Evolutionary conservation across 371 early-diverging fungal genomes (phyloP).

Genomic region (Mucor piriformis): DNA sequence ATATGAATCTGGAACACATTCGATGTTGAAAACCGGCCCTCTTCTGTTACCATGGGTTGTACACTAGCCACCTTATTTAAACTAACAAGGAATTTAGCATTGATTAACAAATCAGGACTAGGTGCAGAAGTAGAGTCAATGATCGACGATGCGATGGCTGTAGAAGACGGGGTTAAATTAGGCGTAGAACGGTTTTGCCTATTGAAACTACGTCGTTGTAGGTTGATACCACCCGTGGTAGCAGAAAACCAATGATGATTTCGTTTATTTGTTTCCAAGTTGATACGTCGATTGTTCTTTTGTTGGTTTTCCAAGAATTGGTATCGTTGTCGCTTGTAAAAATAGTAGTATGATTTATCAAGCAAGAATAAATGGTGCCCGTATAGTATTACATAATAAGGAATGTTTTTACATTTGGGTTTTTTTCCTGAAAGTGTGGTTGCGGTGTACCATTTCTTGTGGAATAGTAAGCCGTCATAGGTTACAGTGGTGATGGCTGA

Average conservation of each 20-base stretch:
- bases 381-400: constrained; percentile 12
- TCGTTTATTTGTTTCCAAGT: background rate
- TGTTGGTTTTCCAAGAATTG: background rate
- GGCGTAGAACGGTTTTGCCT: background rate
- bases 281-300: background rate
- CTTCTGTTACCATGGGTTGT: background rate
- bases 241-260: constrained; percentile 23
- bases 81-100: constrained; percentile 12
- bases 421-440: background rate
- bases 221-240: constrained; percentile 4
- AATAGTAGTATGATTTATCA: constrained; percentile 6
- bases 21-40: background rate
- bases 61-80: constrained; percentile 2
- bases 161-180: background rate
- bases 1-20: constrained; percentile 3
- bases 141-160: background rate
- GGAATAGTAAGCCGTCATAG: constrained; percentile 10
- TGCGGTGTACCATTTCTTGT: background rate
- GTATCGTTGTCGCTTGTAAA: constrained; percentile 5
- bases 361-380: constrained; percentile 22
- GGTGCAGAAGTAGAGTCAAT: background rate
- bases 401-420: background rate
- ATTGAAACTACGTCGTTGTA: background rate
- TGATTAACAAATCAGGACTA: constrained; percentile 1
- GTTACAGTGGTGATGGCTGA: background rate